A percentile compares a stretch with the other conserved stretches of the same genome.
Conservation (phyloP, 768 basidiomycete species). For the Podaxis sp. region DNA sequence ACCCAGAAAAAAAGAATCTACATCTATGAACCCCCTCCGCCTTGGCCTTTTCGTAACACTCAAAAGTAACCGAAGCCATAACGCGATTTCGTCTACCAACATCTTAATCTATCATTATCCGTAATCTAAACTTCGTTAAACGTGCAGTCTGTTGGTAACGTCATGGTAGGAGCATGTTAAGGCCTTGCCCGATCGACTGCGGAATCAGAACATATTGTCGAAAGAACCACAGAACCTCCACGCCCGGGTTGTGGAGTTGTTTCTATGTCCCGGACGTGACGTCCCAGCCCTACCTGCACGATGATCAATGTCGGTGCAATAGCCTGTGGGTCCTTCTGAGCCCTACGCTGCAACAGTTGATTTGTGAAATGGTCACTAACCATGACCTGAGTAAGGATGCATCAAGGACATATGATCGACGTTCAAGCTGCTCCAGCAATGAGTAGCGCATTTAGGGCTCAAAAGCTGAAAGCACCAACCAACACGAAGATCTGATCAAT, state of each 20-base stretch:
- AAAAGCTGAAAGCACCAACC: neutral
- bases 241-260: neutral
- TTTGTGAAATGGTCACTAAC: neutral
- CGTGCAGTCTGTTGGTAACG: no score
- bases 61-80: conserved; percentile 81
- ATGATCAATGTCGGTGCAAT: neutral
- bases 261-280: neutral
- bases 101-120: no score
- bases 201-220: neutral
- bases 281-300: neutral
- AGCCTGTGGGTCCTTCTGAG: neutral
- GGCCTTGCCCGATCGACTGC: neutral
- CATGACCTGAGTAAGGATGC: conserved; percentile 21
- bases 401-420: conserved; percentile 17
- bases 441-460: neutral
- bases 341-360: neutral
- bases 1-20: no score
- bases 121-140: no score
- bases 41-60: conserved; percentile 80
- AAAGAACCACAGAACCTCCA: neutral
- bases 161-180: neutral
- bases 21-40: neutral
- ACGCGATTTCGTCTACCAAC: conserved; percentile 21
- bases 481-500: neutral
- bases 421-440: neutral